Percentiles rank a stretch among this genome's conserved stretches.
Conservation (phyloP, 768 basidiomycete genomes). For the Lactarius evosmus region DNA sequence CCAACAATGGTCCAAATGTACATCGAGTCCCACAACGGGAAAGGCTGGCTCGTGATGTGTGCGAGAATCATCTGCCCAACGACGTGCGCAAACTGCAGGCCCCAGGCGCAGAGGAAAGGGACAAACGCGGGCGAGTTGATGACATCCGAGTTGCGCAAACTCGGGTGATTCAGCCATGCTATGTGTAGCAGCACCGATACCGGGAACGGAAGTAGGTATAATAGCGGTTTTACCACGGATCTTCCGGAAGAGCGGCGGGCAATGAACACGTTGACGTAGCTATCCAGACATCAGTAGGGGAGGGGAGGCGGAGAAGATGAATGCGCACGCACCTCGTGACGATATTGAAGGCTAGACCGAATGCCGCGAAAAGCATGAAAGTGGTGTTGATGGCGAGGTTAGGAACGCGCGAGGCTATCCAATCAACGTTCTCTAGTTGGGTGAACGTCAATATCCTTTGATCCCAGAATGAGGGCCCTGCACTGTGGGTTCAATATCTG, state of each 20-base stretch:
- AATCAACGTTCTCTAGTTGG: constrained; percentile 49
- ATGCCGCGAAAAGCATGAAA: constrained; percentile 78
- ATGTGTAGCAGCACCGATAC: constrained; percentile 68
- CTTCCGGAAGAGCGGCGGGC: constrained; percentile 45
- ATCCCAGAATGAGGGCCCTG: constrained; percentile 84
- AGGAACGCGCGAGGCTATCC: constrained; percentile 49
- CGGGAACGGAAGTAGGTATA: constrained; percentile 78
- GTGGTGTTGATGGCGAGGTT: constrained; percentile 76
- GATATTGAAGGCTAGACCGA: constrained; percentile 79
- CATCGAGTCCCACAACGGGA: constrained; percentile 85
- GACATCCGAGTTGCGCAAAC: constrained; percentile 58
- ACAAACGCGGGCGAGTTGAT: constrained; percentile 75
- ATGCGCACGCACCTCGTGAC: constrained; percentile 49
- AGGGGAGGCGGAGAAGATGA: neutral
- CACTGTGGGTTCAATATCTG: neutral
- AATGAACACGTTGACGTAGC: constrained; percentile 79
- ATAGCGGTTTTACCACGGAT: constrained; percentile 53
- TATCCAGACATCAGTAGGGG: constrained; percentile 32
- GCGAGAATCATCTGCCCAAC: constrained; percentile 92
- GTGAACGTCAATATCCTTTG: constrained; percentile 59
- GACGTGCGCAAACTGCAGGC: constrained; percentile 85
- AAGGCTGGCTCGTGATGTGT: constrained; percentile 79
- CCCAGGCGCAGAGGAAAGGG: constrained; percentile 91
- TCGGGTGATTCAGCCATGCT: constrained; percentile 75
- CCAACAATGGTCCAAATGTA: constrained; percentile 80